phyloP scores from a whole-genome alignment of 1,284 basidiomycete species.

The Coriolopsis trogii region DNA sequence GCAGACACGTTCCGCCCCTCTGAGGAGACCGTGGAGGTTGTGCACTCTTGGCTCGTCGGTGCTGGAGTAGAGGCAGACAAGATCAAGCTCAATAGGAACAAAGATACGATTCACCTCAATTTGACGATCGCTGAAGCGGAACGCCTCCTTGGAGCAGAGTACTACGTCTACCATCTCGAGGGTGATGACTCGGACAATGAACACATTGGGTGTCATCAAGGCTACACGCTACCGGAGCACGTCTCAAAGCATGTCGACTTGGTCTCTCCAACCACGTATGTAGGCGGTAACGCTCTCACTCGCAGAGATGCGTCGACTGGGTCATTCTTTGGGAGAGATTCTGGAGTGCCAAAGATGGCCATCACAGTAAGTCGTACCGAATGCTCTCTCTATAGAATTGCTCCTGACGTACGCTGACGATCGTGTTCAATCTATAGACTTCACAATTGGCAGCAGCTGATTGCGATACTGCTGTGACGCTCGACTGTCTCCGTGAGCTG shows the following conservation, averaged over 20 bases:
- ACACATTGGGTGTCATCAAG: slow-evolving; percentile 32
- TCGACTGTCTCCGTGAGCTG: slow-evolving; percentile 19
- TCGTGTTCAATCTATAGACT: too few species aligned
- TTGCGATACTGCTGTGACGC: slow-evolving; percentile 19
- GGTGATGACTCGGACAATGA: slow-evolving; percentile 34
- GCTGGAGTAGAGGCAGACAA: slow-evolving; percentile 36
- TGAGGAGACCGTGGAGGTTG: slow-evolving; percentile 41
- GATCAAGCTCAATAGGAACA: slow-evolving; percentile 36
- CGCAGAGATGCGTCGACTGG: slow-evolving; percentile 8
- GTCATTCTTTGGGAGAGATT: slow-evolving; percentile 1
- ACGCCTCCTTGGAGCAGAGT: slow-evolving; percentile 44
- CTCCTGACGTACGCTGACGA: neutral
- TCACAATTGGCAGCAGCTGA: neutral
- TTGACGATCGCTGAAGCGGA: slow-evolving; percentile 48
- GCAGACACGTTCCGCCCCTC: slow-evolving; percentile 45
- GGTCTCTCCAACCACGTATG: slow-evolving; percentile 27
- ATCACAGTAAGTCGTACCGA: neutral
- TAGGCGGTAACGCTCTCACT: slow-evolving; percentile 11
- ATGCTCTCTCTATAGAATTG: neutral
- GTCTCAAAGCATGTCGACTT: slow-evolving; percentile 29
- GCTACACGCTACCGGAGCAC: slow-evolving; percentile 28
- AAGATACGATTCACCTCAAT: slow-evolving; percentile 46
- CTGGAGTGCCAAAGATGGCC: slow-evolving; percentile 1
- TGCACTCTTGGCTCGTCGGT: slow-evolving; percentile 29
- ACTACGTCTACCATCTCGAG: slow-evolving; percentile 46